A percentile compares a stretch with the other conserved stretches of the same genome.
Evolutionary conservation across 192 early-diverging fungal species (phyloP).

Genomic region (Coemansia sp.): DNA sequence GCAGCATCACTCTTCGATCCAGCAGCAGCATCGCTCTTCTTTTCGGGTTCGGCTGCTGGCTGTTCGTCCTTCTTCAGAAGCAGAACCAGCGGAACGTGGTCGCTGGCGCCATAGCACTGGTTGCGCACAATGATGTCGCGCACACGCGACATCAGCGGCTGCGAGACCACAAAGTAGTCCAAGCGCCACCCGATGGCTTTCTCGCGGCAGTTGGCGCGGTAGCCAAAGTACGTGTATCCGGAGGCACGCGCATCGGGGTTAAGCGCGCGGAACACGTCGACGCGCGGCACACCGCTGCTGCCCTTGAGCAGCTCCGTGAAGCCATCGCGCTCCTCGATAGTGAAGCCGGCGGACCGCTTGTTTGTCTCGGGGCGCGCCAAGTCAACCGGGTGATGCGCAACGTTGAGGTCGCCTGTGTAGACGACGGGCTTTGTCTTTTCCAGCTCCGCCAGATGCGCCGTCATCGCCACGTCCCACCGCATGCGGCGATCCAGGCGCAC

Average conservation of each 20-base stretch:
- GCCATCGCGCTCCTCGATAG: constrained; percentile 75
- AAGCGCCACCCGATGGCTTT: constrained; percentile 83
- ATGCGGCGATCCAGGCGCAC: constrained; percentile 67
- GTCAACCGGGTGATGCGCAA: constrained; percentile 78
- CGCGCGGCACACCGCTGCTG: constrained; percentile 33
- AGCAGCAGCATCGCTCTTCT: constrained; percentile 1
- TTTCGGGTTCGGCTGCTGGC: neutral
- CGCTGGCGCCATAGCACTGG: constrained; percentile 84
- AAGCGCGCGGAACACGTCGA: constrained; percentile 76
- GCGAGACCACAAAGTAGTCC: constrained; percentile 81
- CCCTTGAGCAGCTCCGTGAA: constrained; percentile 66
- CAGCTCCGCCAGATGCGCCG: constrained; percentile 66
- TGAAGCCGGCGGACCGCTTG: constrained; percentile 79
- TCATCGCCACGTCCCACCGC: constrained; percentile 67
- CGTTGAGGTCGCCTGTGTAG: constrained; percentile 86
- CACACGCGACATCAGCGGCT: constrained; percentile 62
- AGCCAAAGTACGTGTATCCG: constrained; percentile 79
- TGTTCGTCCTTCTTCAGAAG: constrained; percentile 42
- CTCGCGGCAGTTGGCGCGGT: constrained; percentile 68
- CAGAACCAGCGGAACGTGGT: constrained; percentile 81
- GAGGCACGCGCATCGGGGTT: constrained; percentile 65
- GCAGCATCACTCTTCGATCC: constrained; percentile 6
- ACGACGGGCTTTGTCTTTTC: constrained; percentile 74
- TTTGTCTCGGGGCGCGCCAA: constrained; percentile 76
- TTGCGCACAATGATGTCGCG: constrained; percentile 67